These are phyloP conservation scores for Lachnellula hyalina DNA, from an alignment of 2,329 filamentous ascomycete species.

Conservation along the genomic window DNA sequence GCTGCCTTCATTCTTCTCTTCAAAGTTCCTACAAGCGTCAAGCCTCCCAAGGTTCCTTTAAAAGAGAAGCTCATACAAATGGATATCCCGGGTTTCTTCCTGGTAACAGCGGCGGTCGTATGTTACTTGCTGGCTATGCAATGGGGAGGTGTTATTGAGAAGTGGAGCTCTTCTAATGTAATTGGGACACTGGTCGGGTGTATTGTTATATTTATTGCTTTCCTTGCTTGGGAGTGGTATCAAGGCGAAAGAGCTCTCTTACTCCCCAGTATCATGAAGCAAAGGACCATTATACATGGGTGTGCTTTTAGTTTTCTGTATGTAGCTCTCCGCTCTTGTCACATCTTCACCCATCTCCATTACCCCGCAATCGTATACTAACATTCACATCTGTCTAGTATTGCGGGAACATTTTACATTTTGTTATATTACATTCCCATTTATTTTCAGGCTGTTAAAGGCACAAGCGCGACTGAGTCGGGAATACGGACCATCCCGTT, in stretches of 20 bases:
- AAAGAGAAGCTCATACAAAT: slow-evolving; percentile 41
- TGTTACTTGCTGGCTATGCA: slow-evolving; percentile 39
- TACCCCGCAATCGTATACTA: neutral
- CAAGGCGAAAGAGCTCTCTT: slow-evolving; percentile 33
- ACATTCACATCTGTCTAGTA: neutral
- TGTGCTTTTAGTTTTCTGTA: neutral
- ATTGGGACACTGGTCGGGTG: slow-evolving; percentile 37
- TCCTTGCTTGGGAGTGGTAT: slow-evolving; percentile 32
- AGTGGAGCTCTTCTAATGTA: slow-evolving; percentile 36
- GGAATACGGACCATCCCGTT: slow-evolving; percentile 35
- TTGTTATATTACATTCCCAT: neutral
- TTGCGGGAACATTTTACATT: neutral
- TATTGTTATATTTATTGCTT: slow-evolving; percentile 24
- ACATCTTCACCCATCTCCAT: neutral
- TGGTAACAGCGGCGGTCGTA: slow-evolving; percentile 40
- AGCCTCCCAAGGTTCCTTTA: slow-evolving; percentile 28
- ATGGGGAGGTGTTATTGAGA: slow-evolving; percentile 37
- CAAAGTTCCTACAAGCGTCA: slow-evolving; percentile 29
- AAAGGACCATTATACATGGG: neutral
- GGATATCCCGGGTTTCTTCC: slow-evolving; percentile 38
- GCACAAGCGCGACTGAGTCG: slow-evolving; percentile 27
- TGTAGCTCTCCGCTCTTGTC: neutral
- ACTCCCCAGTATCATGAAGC: neutral
- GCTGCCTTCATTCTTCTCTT: slow-evolving; percentile 33
- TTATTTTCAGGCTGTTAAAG: slow-evolving; percentile 29